Conservation (phyloP, 768 basidiomycete genomes). For the Sarcodon aspratus region DNA sequence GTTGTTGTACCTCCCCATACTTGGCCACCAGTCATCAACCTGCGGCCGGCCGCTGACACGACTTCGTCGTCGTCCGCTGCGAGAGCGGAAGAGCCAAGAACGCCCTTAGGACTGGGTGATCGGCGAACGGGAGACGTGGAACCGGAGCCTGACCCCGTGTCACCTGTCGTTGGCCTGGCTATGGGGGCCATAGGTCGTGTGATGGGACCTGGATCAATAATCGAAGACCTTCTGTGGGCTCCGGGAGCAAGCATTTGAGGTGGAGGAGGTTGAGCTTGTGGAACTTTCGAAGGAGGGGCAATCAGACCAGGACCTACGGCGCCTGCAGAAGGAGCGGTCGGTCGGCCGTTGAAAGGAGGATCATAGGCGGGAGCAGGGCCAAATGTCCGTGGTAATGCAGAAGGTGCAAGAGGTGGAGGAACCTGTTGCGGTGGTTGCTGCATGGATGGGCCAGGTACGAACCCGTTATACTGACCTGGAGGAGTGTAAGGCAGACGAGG, state of each 20-base stretch:
- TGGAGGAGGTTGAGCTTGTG: constrained; percentile 23
- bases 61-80: constrained; percentile 77
- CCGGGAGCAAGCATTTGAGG: constrained; percentile 33
- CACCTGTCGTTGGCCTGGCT: constrained; percentile 39
- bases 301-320: constrained; percentile 32
- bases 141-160: constrained; percentile 36
- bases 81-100: constrained; percentile 68
- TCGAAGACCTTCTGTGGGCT: constrained; percentile 33
- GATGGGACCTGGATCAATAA: constrained; percentile 46
- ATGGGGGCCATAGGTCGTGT: constrained; percentile 50
- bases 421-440: constrained; percentile 26
- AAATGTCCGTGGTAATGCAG: constrained; percentile 5
- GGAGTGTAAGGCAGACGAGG: constrained; percentile 42
- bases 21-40: constrained; percentile 20
- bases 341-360: constrained; percentile 6
- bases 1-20: constrained; percentile 38
- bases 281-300: constrained; percentile 25
- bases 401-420: constrained; percentile 24
- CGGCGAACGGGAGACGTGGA: constrained; percentile 47
- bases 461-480: constrained; percentile 36
- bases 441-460: constrained; percentile 33
- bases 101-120: constrained; percentile 49
- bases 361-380: background rate
- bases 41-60: constrained; percentile 36
- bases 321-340: constrained; percentile 30